Evolutionary conservation across 1,139 yeast species (phyloP), one percentile per base, ranked within the genome.

Genomic region (Debaryomyces sp.): DNA sequence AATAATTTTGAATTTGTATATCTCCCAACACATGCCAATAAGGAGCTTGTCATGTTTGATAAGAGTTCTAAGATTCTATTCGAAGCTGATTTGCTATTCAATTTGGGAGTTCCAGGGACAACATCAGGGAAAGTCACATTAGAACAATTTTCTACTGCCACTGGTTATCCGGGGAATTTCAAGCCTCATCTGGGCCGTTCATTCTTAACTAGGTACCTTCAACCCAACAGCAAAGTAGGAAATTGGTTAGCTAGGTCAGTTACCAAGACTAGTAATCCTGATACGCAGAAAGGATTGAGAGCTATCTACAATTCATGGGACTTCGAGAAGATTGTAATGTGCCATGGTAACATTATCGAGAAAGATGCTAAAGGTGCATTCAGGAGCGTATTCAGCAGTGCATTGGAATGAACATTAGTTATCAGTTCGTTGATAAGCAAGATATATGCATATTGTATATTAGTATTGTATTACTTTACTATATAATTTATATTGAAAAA

Each of bases 291-390:
- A 7, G 81, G 73, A 0, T 51, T 79, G 46, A 56, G 66, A 43
- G 65, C 68, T 4, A 66, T 82, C 43, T 54, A 64, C 46, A 48
- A 56, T 12, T 32, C 35, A 5, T 78, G 82, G 82, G 77, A 77
- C 42, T 78, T 82, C 52, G 73, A 77, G 18, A 67, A 70, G 18
- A 69, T 83, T 48, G 76, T 84, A 30, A 71, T 78, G 59, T 80
- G 85, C 54, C 89, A 84, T 58, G 89, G 89, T 6, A 78, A 78
- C 49, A 70, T 81, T 13, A 64, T 82, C 48, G 81, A 78, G 13
- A 59, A 61, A 3, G 66, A 72, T 44, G 83, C 77, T n/a, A 71
- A 71, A 51, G 58, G 60, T 21, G 62, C 59, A 5, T 58, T 55
- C 41, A 34, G 37, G 12, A 13, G 21, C n/a, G 49, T 45, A 17